Evolutionary conservation across 768 basidiomycete species (phyloP).

Genomic region (Collybia mongolica): DNA sequence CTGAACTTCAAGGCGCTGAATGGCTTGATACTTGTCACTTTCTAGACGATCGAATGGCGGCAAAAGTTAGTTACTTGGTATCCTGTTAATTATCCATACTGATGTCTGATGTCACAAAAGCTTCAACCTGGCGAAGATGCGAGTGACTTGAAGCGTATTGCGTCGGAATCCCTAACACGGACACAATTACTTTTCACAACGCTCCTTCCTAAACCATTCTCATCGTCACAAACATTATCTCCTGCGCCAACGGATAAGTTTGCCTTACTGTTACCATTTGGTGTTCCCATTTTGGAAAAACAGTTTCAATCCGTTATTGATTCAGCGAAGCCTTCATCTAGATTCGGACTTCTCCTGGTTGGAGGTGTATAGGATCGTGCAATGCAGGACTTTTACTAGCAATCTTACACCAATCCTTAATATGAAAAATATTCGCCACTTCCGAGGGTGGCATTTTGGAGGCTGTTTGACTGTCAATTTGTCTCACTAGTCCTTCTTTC

Average conservation of each 20-base stretch:
- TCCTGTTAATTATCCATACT: not conserved
- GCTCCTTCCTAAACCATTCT: conserved; percentile 40
- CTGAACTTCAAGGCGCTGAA: conserved; percentile 28
- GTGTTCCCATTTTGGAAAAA: conserved; percentile 50
- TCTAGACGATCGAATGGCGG: conserved; percentile 25
- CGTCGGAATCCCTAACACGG: conserved; percentile 47
- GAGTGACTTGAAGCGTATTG: conserved; percentile 14
- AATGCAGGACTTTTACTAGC: no score
- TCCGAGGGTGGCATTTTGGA: no score
- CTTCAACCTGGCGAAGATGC: conserved; percentile 9
- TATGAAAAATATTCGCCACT: no score
- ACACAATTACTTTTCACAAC: conserved; percentile 63
- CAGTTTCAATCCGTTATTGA: conserved; percentile 60
- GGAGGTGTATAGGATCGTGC: conserved; percentile 33
- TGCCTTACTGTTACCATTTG: conserved; percentile 48
- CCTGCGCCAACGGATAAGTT: conserved; percentile 30
- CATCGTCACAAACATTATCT: conserved; percentile 12
- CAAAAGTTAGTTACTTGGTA: conserved; percentile 7
- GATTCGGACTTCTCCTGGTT: conserved; percentile 74
- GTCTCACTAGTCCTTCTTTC: no score
- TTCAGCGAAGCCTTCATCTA: conserved; percentile 66
- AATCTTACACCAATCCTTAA: no score
- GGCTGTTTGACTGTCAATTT: no score
- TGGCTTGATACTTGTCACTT: conserved; percentile 23
- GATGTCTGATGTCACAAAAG: conserved; percentile 12